Base-by-base conservation (phyloP, 164 flowering plant species). In the Stephania yunnanensis region DNA sequence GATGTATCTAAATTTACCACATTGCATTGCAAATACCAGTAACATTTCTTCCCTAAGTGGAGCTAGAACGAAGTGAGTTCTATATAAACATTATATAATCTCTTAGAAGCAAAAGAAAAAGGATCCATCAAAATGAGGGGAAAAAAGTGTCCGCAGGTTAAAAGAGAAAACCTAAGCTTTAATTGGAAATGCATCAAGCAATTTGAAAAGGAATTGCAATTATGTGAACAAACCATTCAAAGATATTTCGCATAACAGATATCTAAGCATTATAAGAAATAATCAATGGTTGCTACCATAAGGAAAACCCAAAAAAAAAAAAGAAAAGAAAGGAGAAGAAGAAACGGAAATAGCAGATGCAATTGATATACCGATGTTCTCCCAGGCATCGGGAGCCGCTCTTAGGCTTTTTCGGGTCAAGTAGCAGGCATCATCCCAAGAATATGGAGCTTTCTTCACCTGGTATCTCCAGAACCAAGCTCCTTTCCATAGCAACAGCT, bases 351-450 rank as follows among this genome's bases (percentile, higher is more conserved):
- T 61, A 22, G 50, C 44, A 2, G 42, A 36, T 36, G 42, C 42
- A 36, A 52, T 36, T 53, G 19, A 10, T 36, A 79, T 83, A 95
- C 99, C 98, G 29, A 87, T 79, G 74, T 72, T 87, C 55, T 75
- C 76, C 99, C 99, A 95, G 46, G 88, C 81, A 79, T 90, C 93
- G 76, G 67, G 71, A 72, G 89, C 87, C 69, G 86, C 85, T 48
- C 89, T 77, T 22, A 95, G 90, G 74, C 92, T 82, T 74, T 84
- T 85, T 73, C 73, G 84, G 29, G 98, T 92, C 77, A 92, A 82
- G 83, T 92, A 92, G 70, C 91, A 82, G 44, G 99, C 98, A 86
- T 95, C 99, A 66, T 93, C 94, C 99, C 97, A 93, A 44, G 95
- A 80, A 83, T 92, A 95, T 50, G 97, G 88, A 72, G 93, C 87